phyloP scores from a whole-genome alignment of 495 filamentous ascomycete species.

The Penicillium lagena region DNA sequence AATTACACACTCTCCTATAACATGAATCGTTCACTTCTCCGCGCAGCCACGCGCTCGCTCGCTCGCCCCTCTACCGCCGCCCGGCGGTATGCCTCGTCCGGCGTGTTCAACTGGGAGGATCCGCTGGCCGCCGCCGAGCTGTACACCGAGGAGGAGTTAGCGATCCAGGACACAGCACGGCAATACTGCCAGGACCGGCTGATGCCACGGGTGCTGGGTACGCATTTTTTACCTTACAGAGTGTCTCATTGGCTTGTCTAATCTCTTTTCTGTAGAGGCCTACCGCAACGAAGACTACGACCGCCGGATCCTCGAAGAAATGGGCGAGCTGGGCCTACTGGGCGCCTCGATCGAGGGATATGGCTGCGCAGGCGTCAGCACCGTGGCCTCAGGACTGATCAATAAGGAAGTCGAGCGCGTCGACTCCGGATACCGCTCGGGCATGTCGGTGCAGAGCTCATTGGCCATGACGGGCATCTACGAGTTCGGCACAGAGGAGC shows the following conservation, averaged over 20 bases:
- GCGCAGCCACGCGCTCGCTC: conserved; percentile 28
- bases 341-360: conserved; percentile 91
- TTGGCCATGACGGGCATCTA: conserved; percentile 96
- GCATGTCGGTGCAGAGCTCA: conserved; percentile 93
- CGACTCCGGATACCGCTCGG: conserved; percentile 90
- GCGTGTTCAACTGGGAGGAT: conserved; percentile 85
- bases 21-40: conserved; percentile 35
- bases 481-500: conserved; percentile 83
- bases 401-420: conserved; percentile 94
- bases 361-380: conserved; percentile 88
- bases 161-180: conserved; percentile 81
- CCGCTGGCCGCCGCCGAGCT: conserved; percentile 68
- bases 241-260: not conserved
- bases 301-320: conserved; percentile 79
- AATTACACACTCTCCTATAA: not conserved
- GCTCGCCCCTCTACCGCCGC: conserved; percentile 8
- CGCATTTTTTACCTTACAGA: conserved; percentile 16
- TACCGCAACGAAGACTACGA: conserved; percentile 94
- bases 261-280: conserved; percentile 56
- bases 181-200: conserved; percentile 89
- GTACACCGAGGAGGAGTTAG: conserved; percentile 83
- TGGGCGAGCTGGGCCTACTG: conserved; percentile 90
- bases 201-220: conserved; percentile 82
- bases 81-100: conserved; percentile 46
- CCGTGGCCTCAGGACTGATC: conserved; percentile 86